These are phyloP conservation scores for Coemansia sp. DNA, from an alignment of 192 early-diverging fungal genomes.

Conservation along the genomic window DNA sequence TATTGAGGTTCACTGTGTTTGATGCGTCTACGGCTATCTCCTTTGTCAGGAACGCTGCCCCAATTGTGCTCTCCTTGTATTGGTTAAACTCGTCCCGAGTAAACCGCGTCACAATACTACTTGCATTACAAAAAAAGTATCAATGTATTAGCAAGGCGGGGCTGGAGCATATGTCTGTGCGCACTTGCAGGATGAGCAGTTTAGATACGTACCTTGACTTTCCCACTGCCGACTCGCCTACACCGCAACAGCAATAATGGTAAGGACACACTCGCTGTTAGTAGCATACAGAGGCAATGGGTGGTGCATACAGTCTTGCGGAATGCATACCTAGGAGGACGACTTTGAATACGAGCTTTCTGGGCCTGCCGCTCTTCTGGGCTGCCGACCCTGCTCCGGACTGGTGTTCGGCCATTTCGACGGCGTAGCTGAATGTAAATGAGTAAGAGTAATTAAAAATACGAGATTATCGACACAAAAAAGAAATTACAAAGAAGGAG, in stretches of 20 bases:
- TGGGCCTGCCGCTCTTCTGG: conserved; percentile 40
- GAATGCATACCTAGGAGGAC: conserved; percentile 78
- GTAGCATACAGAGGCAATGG: neutral
- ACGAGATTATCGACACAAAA: neutral
- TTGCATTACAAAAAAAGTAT: neutral
- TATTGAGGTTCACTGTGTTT: conserved; percentile 73
- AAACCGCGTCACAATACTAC: conserved; percentile 87
- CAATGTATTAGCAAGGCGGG: neutral
- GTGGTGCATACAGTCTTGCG: neutral
- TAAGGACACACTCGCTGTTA: neutral
- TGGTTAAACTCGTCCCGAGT: conserved; percentile 91
- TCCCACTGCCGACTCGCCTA: conserved; percentile 91
- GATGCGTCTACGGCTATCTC: conserved; percentile 81
- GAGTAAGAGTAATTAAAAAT: neutral
- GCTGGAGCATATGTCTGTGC: neutral
- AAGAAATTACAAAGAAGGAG: neutral
- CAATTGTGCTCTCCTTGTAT: conserved; percentile 98
- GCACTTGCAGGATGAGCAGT: neutral
- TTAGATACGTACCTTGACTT: conserved; percentile 74
- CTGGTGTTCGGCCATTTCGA: conserved; percentile 17
- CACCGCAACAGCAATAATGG: conserved; percentile 8
- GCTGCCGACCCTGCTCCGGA: neutral
- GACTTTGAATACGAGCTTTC: conserved; percentile 89
- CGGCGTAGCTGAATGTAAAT: neutral
- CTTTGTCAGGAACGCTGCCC: conserved; percentile 86